These are phyloP conservation scores for Emmonsiellopsis sp. DNA, from an alignment of 2,329 filamentous ascomycete genomes.

Conservation along the genomic window DNA sequence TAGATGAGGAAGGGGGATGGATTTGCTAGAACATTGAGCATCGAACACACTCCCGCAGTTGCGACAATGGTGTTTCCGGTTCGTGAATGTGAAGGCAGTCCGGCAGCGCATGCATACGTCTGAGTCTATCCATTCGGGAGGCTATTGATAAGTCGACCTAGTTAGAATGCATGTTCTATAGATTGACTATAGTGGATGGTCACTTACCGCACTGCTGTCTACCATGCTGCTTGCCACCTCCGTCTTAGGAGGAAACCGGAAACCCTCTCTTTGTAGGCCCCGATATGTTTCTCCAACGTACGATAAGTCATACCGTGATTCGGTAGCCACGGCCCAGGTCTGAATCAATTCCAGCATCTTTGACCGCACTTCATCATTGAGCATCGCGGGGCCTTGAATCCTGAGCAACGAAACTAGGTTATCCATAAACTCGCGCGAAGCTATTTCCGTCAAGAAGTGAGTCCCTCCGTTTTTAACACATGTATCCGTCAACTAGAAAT, in stretches of 20 bases:
- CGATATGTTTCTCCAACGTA: conserved; percentile 88
- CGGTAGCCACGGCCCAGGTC: conserved; percentile 81
- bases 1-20: conserved; percentile 77
- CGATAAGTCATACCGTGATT: conserved; percentile 69
- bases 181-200: conserved; percentile 1
- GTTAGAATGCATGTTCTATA: conserved; percentile 6
- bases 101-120: conserved; percentile 98
- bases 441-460: conserved; percentile 91
- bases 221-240: conserved; percentile 95
- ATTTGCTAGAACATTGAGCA: conserved; percentile 86
- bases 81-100: conserved; percentile 92
- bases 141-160: conserved; percentile 41
- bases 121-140: conserved; percentile 94
- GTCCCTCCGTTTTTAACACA: conserved; percentile 97
- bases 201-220: conserved; percentile 81
- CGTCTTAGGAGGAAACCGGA: conserved; percentile 76
- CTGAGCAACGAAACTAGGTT: conserved; percentile 86
- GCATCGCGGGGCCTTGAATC: conserved; percentile 60
- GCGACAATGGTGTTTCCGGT: conserved; percentile 94
- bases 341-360: conserved; percentile 94
- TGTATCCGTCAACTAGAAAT: conserved; percentile 73
- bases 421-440: conserved; percentile 96
- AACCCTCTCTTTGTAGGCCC: conserved; percentile 73
- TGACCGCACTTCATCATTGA: conserved; percentile 75
- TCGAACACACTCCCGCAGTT: conserved; percentile 98